These are phyloP conservation scores for Microbotryum saponariae DNA, from an alignment of 1,284 basidiomycete species.

Conservation along the genomic window DNA sequence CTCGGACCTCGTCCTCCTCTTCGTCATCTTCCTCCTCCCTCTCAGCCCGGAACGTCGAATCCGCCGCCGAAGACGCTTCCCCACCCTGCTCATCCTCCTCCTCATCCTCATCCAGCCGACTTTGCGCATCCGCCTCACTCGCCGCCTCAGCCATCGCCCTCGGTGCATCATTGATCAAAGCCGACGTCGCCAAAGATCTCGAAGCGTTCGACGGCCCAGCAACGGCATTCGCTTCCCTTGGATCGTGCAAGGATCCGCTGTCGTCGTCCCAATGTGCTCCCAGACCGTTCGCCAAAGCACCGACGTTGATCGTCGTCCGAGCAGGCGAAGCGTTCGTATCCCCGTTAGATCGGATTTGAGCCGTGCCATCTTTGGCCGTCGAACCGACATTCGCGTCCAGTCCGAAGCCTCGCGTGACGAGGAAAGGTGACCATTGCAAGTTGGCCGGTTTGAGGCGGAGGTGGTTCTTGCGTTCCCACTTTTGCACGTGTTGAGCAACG, in stretches of 20 bases:
- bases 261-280: neutral
- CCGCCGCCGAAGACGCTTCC: neutral
- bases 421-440: conserved; percentile 91
- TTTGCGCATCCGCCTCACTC: neutral
- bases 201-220: neutral
- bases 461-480: conserved; percentile 73
- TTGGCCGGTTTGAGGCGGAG: conserved; percentile 71
- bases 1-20: neutral
- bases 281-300: neutral
- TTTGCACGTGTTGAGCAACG: conserved; percentile 58
- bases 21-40: neutral
- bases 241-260: neutral
- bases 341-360: neutral
- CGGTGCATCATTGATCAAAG: neutral
- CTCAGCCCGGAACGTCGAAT: neutral
- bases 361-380: conserved; percentile 16
- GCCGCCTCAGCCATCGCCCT: neutral
- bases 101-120: neutral
- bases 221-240: neutral
- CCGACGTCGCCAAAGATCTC: neutral
- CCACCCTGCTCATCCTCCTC: neutral
- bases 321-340: neutral
- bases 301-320: neutral
- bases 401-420: conserved; percentile 52
- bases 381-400: conserved; percentile 18